A percentile compares a stretch with the other conserved stretches of the same genome.
Conservation (phyloP, 257 asterid genomes). For the Ocimum tenuiflorum region DNA sequence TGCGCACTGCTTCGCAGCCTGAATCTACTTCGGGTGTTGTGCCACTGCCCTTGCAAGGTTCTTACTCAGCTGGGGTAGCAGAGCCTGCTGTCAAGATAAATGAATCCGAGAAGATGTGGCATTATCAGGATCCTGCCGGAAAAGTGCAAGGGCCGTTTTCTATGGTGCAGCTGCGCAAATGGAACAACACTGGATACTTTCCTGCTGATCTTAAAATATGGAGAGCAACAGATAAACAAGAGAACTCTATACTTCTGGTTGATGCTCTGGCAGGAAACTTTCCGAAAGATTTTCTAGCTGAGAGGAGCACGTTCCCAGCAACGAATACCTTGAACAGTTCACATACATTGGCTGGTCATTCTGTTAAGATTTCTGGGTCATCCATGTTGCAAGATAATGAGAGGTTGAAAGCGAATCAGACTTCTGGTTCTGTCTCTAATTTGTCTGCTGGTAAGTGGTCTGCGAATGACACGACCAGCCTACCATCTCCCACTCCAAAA, state of each 20-base stretch:
- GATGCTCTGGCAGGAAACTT: constrained; percentile 84
- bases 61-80: constrained; percentile 32
- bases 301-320: constrained; percentile 16
- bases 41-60: constrained; percentile 32
- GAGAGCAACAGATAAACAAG: constrained; percentile 53
- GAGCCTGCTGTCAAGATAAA: constrained; percentile 55
- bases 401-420: constrained; percentile 33
- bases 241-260: constrained; percentile 50
- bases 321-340: constrained; percentile 22
- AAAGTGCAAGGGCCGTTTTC: constrained; percentile 97
- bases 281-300: constrained; percentile 39
- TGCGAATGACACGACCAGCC: constrained; percentile 32
- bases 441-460: constrained; percentile 42
- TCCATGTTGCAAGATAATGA: constrained; percentile 36
- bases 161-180: constrained; percentile 74
- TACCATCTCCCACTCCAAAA: constrained; percentile 83
- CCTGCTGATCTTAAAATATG: constrained; percentile 75
- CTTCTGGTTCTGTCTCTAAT: constrained; percentile 26
- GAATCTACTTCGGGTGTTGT: constrained; percentile 40
- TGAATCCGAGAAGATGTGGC: constrained; percentile 86
- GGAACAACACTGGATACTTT: constrained; percentile 89
- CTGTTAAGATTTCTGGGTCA: constrained; percentile 25
- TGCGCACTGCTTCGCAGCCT: constrained; percentile 32
- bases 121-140: constrained; percentile 88
- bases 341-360: constrained; percentile 27